A percentile compares a stretch with the other conserved stretches of the same genome.
phyloP scores from a whole-genome alignment of 2,329 filamentous ascomycete species.

The Epichloe sylvatica region DNA sequence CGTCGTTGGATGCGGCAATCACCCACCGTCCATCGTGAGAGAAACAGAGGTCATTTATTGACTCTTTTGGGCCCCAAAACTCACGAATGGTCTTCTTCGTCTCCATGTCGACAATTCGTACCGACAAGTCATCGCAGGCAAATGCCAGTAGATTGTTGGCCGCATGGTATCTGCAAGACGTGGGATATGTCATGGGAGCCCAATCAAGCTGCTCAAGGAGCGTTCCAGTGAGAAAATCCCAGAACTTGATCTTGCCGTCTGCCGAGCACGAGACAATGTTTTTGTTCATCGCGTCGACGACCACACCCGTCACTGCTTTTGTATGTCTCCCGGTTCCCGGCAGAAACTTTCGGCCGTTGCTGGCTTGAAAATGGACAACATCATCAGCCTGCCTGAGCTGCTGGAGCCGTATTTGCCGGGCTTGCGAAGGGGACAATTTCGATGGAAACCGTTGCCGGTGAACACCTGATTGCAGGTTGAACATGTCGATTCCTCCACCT shows the following conservation, averaged over 20 bases:
- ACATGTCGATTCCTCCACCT: constrained; percentile 79
- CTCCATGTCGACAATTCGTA: constrained; percentile 79
- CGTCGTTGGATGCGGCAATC: constrained; percentile 71
- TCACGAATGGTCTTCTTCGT: constrained; percentile 87
- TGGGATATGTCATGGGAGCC: constrained; percentile 60
- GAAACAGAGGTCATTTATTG: constrained; percentile 73
- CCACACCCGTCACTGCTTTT: constrained; percentile 69
- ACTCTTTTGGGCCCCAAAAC: constrained; percentile 65
- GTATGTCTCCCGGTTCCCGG: constrained; percentile 59
- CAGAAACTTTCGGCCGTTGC: constrained; percentile 27
- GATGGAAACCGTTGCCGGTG: constrained; percentile 82
- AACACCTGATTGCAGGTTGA: constrained; percentile 85
- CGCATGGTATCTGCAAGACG: constrained; percentile 64
- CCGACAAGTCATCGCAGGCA: constrained; percentile 74
- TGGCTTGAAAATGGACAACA: constrained; percentile 39
- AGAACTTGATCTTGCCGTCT: constrained; percentile 93
- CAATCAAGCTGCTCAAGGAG: constrained; percentile 73
- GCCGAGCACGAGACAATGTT: constrained; percentile 72
- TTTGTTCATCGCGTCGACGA: constrained; percentile 77
- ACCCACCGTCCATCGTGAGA: constrained; percentile 92
- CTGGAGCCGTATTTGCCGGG: constrained; percentile 57
- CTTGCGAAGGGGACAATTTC: constrained; percentile 61
- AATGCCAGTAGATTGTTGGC: constrained; percentile 77
- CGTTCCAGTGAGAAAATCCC: constrained; percentile 79
- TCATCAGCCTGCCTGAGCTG: constrained; percentile 45